Evolutionary conservation across 2,329 filamentous ascomycete species (phyloP).

Genomic region (Dactylellina leptospora): DNA sequence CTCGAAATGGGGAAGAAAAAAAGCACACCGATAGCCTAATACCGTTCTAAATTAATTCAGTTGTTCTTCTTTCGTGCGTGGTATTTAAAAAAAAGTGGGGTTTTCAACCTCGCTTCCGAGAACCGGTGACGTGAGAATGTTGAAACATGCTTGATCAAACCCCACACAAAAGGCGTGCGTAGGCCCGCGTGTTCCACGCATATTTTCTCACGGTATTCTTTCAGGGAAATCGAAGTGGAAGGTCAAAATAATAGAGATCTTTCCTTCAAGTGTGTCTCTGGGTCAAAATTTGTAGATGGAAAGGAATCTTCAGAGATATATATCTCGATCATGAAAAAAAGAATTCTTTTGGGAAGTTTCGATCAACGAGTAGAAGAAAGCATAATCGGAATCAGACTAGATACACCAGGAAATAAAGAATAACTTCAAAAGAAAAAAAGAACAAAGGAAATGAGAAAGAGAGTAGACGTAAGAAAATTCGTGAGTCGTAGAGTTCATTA

Average conservation of each 20-base stretch:
- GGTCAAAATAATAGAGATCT: neutral
- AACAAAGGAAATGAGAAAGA: slow-evolving; percentile 29
- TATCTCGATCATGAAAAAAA: too few relatives aligned
- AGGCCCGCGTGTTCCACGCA: too few relatives aligned
- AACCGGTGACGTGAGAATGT: slow-evolving; percentile 4
- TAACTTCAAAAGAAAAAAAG: slow-evolving; percentile 55
- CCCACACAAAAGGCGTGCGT: too few relatives aligned
- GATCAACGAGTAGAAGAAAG: slow-evolving; percentile 4
- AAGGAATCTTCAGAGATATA: too few relatives aligned
- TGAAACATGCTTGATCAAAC: neutral
- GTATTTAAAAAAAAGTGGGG: too few relatives aligned
- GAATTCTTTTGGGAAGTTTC: neutral
- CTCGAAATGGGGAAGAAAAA: neutral
- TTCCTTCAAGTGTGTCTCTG: too few relatives aligned
- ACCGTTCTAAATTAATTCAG: neutral
- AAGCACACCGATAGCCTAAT: too few relatives aligned
- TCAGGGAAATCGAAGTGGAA: neutral
- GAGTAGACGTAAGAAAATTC: slow-evolving; percentile 55
- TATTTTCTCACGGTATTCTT: too few relatives aligned
- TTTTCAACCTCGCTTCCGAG: too few relatives aligned
- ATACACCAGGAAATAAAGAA: slow-evolving; percentile 53
- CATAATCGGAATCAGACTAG: slow-evolving; percentile 1
- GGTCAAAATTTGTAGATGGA: too few relatives aligned
- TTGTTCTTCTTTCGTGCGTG: neutral
- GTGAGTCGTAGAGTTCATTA: slow-evolving; percentile 59